Conservation (phyloP, 176 grass and related monocot species). For the Avena atlantica region DNA sequence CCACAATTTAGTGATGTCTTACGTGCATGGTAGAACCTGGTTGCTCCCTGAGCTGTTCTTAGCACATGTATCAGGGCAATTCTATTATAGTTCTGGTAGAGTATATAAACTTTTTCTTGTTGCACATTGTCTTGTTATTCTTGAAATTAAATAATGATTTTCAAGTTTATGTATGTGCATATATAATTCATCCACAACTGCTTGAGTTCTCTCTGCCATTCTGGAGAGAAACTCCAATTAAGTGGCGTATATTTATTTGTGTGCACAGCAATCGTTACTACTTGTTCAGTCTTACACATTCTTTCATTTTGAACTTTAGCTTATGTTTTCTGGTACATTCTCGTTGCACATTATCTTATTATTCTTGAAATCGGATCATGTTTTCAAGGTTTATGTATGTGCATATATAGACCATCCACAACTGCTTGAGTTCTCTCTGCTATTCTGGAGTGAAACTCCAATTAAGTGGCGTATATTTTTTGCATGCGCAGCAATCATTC, state of each 20-base stretch:
- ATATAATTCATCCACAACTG: slow-evolving; percentile 6
- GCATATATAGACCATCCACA: slow-evolving; percentile 1
- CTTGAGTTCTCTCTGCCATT: slow-evolving; percentile 25
- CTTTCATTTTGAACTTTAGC: background rate
- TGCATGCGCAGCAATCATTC: background rate
- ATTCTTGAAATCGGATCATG: slow-evolving; percentile 40
- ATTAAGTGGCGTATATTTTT: slow-evolving; percentile 14
- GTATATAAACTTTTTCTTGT: slow-evolving; percentile 5
- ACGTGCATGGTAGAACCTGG: background rate
- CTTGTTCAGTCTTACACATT: slow-evolving; percentile 15
- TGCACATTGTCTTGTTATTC: background rate
- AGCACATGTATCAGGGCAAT: background rate
- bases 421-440: slow-evolving; percentile 28
- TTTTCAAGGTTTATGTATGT: slow-evolving; percentile 39
- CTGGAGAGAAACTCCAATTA: slow-evolving; percentile 20
- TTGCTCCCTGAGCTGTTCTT: background rate
- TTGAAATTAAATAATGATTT: slow-evolving; percentile 4
- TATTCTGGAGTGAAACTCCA: slow-evolving; percentile 23
- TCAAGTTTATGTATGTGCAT: slow-evolving; percentile 17
- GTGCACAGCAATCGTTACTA: background rate
- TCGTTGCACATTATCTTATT: slow-evolving; percentile 47
- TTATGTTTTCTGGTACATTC: slow-evolving; percentile 10
- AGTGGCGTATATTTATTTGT: background rate
- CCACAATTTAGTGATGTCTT: background rate
- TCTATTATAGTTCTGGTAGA: background rate